phyloP scores from a whole-genome alignment of 208 protist genomes.

The Blastocrithidia nonstop region DNA sequence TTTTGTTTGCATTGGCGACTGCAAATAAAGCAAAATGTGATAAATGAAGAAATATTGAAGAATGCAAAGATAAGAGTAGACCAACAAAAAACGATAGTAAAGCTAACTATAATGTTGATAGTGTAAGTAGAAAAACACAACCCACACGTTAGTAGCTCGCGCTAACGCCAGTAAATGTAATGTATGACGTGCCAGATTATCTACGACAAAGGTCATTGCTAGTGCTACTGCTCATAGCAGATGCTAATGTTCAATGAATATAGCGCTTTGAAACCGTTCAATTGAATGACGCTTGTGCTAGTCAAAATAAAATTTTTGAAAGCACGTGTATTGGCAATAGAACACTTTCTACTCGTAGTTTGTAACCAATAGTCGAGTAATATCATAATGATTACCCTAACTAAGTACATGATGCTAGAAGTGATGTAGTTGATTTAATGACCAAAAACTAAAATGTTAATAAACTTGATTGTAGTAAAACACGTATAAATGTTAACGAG shows the following conservation, averaged over 20 bases:
- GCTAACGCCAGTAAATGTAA: no score
- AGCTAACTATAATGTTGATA: not conserved
- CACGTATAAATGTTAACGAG: not conserved
- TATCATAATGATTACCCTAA: no score
- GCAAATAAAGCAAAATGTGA: not conserved
- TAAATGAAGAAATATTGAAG: not conserved
- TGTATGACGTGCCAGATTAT: no score
- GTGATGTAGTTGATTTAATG: no score
- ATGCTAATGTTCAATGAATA: constrained; percentile 76
- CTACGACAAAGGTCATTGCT: constrained; percentile 9
- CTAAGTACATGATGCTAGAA: no score
- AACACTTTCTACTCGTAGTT: no score
- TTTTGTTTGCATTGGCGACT: not conserved
- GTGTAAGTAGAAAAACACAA: no score
- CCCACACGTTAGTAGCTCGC: no score
- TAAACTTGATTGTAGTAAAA: not conserved
- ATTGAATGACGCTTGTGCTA: constrained; percentile 2
- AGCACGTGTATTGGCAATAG: not conserved
- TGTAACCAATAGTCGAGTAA: no score
- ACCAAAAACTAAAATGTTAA: not conserved
- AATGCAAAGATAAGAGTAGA: not conserved
- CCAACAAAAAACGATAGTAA: not conserved
- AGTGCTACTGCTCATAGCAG: constrained; percentile 44
- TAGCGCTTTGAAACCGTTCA: constrained; percentile 60
- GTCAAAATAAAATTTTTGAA: not conserved